Conservation (phyloP, 2,329 filamentous ascomycete genomes). For the Cladosporium sp. region DNA sequence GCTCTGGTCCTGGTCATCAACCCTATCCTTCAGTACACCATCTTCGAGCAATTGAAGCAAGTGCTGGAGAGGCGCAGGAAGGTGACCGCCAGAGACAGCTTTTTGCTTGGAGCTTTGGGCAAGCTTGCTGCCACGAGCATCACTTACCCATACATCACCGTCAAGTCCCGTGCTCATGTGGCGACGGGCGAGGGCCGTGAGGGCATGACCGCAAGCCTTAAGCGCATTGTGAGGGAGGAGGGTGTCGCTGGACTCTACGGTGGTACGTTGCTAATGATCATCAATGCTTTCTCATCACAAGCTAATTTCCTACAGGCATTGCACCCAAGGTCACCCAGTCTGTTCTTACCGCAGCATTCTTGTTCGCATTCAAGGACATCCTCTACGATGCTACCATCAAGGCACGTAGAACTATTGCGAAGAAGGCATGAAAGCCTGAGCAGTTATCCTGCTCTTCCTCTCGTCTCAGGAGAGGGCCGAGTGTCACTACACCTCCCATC, state of each 20-base stretch:
- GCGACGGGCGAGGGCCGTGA: constrained; percentile 74
- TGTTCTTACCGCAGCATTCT: constrained; percentile 89
- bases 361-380: constrained; percentile 98
- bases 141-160: constrained; percentile 97
- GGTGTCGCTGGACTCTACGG: constrained; percentile 92
- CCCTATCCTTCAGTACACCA: constrained; percentile 96
- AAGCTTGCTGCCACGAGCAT: constrained; percentile 92
- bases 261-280: constrained; percentile 58
- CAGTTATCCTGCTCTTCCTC: not conserved
- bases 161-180: constrained; percentile 97
- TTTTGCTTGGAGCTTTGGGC: constrained; percentile 86
- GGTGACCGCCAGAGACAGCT: constrained; percentile 82
- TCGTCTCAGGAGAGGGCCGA: not conserved
- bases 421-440: not conserved
- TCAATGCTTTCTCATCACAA: not conserved
- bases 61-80: constrained; percentile 72
- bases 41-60: constrained; percentile 99
- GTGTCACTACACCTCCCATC: not conserved
- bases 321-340: constrained; percentile 96
- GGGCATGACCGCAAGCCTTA: constrained; percentile 75
- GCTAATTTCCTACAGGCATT: constrained; percentile 63
- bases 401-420: constrained; percentile 50
- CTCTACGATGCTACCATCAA: constrained; percentile 80
- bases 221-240: constrained; percentile 79
- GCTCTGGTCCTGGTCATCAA: constrained; percentile 95